Evolutionary conservation across 345 rosid species (phyloP), one percentile per base, ranked within the genome.

Genomic region (Mallotus nudiflorus): DNA sequence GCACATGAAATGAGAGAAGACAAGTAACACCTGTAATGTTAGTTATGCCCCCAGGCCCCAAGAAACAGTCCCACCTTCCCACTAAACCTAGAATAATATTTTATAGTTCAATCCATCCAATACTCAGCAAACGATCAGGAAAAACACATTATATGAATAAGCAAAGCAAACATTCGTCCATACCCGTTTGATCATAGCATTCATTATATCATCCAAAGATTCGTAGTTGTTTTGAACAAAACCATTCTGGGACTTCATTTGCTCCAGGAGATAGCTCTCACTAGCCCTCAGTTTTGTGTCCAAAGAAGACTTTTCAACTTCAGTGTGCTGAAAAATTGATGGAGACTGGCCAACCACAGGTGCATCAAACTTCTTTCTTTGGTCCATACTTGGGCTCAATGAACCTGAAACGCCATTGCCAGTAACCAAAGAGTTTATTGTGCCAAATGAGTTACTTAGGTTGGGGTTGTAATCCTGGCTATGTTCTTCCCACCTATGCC

Each of bases 101-200:
- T n/a, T 57, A 13, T 59, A 3, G 25, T 33, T 35, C 44, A 59
- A n/a, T 18, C 11, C 64, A 31, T 29, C 39, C 22, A 19, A 59
- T 1, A 10, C 19, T 19, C 64, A 9, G n/a, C 5, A 39, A 1
- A 50, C 33, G 44, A 63, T 14, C 6, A 29, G 42, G 46, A 53
- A 35, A 33, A 44, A 10, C 5, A 58, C 37, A 67, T 66, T 31
- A 72, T 42, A 13, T 39, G 37, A 65, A 27, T 63, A 14, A 14
- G 40, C 27, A 42, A 71, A 58, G 40, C 12, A 71, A 52, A 65
- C 45, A 39, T 20, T 35, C 9, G 55, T 27, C 53, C 71, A 60
- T 82, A 92, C 99, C 89, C 81, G 84, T 75, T 88, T 90, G 71
- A 85, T 74, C 89, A 86, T 81, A 57, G 84, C 82, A 51, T 75